These are phyloP conservation scores for Botryosphaeria agaves DNA, from an alignment of 2,329 filamentous ascomycete genomes.

Conservation along the genomic window DNA sequence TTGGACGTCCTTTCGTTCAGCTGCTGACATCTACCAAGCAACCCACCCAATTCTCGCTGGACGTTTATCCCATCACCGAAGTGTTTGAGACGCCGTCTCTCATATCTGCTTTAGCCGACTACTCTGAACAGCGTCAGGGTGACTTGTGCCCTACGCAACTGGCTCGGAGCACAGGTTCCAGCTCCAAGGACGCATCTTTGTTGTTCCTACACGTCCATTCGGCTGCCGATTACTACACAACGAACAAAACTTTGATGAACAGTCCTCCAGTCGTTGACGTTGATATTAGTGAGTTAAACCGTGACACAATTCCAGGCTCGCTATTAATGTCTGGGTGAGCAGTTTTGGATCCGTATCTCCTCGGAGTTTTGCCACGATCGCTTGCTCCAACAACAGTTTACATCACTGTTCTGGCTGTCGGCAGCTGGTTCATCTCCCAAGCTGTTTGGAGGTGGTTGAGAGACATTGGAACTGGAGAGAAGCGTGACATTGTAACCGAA, in stretches of 20 bases:
- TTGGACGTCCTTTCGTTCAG: too few relatives aligned
- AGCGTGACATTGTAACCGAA: background rate
- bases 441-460: constrained; percentile 19
- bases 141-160: constrained; percentile 3
- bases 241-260: constrained; percentile 57
- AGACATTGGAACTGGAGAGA: background rate
- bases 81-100: constrained; percentile 47
- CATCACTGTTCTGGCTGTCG: constrained; percentile 41
- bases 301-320: background rate
- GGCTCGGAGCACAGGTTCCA: too few relatives aligned
- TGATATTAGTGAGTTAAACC: constrained; percentile 39
- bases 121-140: constrained; percentile 28
- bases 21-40: constrained; percentile 38
- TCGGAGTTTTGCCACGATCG: constrained; percentile 65
- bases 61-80: constrained; percentile 41
- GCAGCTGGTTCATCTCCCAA: constrained; percentile 32
- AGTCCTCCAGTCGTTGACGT: constrained; percentile 55
- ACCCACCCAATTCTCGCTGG: constrained; percentile 64
- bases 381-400: constrained; percentile 56
- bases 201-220: constrained; percentile 60
- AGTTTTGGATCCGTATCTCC: constrained; percentile 72
- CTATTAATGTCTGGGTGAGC: too few relatives aligned
- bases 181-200: constrained; percentile 30
- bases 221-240: constrained; percentile 71
- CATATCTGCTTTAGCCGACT: constrained; percentile 45